Base-by-base conservation (phyloP, 352 stramenopile species). In the Chrysophaeum taylorii region DNA sequence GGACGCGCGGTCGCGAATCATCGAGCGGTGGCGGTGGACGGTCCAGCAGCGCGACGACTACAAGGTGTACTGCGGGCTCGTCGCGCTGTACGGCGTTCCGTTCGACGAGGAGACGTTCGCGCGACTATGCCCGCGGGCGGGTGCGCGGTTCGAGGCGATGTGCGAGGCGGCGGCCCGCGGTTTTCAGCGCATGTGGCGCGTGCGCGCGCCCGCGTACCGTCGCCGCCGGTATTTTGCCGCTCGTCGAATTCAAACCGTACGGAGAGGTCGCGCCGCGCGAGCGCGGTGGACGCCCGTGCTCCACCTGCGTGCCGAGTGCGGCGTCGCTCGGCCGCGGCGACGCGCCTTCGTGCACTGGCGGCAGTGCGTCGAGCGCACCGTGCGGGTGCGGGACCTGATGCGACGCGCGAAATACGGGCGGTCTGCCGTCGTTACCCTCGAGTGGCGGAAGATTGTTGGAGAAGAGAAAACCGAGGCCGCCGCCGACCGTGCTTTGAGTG, bases 81-180 rank as follows among this genome's bases (percentile, higher is more conserved):
- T 66, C 2, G 57, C 57, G 31, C 31, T 35, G 57, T 66, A 48
- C 35, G 57, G 57, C 57, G 57, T 66, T 9, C 57, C 57, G 33
- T 66, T 66, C 27, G 4, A 2, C 9, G 57, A 66, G 4, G 57
- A 16, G 2, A 36, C 41, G 18, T 66, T 37, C 36, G 36, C 23
- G 2, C 12, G 12, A 2, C 57, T 48, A 16, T 9, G 33, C 33
- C 31, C 57, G 9, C 31, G 36, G 16, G 57, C 57, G 2, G 57
- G 57, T 16, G 14, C 1, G 1, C 9, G 18, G 5, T 66, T 66
- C 35, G 12, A 45, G 57, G 15, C 9, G 1, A 5, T 42, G 9
- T 4, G 2, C 9, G 21, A 66, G 33, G 2, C 1, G 2, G 57
- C 2, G 2, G 57, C 57, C 18, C 1, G 2, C 9, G 5, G 2